Percentiles rank a stretch among this genome's conserved stretches.
phyloP scores from a whole-genome alignment of 1,284 basidiomycete species.

The Hortiboletus rubellus region DNA sequence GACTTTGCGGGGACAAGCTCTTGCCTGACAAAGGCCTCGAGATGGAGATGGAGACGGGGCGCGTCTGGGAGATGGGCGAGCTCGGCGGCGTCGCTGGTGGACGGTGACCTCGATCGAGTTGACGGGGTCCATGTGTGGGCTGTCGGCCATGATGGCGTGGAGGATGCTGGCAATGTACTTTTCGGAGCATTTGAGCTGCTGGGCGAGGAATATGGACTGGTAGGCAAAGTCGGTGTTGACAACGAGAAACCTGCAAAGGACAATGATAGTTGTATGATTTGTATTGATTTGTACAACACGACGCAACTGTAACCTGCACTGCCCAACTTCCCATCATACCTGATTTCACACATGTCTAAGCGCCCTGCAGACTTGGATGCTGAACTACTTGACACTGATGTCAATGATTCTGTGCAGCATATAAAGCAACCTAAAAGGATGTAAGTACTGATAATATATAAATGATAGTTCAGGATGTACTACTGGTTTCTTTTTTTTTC shows the following conservation, averaged over 20 bases:
- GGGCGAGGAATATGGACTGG: slow-evolving; percentile 72
- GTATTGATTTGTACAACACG: too few relatives aligned
- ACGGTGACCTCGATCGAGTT: slow-evolving; percentile 61
- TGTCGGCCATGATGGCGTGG: slow-evolving; percentile 58
- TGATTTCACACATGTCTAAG: too few relatives aligned
- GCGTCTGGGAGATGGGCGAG: slow-evolving; percentile 42
- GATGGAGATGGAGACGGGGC: slow-evolving; percentile 45
- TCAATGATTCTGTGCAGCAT: too few relatives aligned
- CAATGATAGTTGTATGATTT: too few relatives aligned
- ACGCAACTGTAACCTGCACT: too few relatives aligned
- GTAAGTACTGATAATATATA: too few relatives aligned
- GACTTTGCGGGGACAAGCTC: slow-evolving; percentile 48
- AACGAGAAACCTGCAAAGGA: slow-evolving; percentile 49
- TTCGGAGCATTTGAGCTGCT: slow-evolving; percentile 77
- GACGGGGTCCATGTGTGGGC: slow-evolving; percentile 60
- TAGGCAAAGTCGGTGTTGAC: slow-evolving; percentile 74
- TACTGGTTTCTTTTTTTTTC: too few relatives aligned
- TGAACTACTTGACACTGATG: too few relatives aligned
- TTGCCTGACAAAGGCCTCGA: slow-evolving; percentile 53
- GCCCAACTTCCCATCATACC: too few relatives aligned
- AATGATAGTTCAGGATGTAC: too few relatives aligned
- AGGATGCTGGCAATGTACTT: slow-evolving; percentile 71
- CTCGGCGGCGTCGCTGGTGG: slow-evolving; percentile 54
- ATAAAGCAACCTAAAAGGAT: too few relatives aligned
- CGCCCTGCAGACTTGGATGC: too few relatives aligned